Conservation (phyloP, 495 filamentous ascomycete species). For the Aspergillus taichungensis region DNA sequence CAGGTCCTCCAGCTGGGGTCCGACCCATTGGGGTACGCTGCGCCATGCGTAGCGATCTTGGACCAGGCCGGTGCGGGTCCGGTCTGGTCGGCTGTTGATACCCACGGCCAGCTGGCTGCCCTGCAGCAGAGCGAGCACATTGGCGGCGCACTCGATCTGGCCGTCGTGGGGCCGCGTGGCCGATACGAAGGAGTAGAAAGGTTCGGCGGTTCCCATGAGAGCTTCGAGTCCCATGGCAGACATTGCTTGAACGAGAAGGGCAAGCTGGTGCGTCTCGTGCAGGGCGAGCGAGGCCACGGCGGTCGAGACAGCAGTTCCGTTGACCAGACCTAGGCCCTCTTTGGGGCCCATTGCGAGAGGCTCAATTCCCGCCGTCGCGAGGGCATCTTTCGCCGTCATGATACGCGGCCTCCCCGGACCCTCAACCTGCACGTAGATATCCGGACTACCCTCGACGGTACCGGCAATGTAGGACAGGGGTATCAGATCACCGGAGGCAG, state of each 20-base stretch:
- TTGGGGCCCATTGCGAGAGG: slow-evolving; percentile 21
- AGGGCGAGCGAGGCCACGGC: slow-evolving; percentile 46
- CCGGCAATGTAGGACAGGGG: slow-evolving; percentile 55
- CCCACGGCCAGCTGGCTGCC: slow-evolving; percentile 23
- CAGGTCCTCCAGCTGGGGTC: slow-evolving; percentile 55
- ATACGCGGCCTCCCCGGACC: not conserved
- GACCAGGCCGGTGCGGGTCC: slow-evolving; percentile 28
- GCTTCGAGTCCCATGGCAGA: slow-evolving; percentile 37
- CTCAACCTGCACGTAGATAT: slow-evolving; percentile 15
- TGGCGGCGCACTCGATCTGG: slow-evolving; percentile 48
- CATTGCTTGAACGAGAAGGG: slow-evolving; percentile 50
- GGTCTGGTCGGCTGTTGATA: slow-evolving; percentile 10
- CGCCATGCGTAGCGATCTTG: slow-evolving; percentile 58
- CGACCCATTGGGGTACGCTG: slow-evolving; percentile 56
- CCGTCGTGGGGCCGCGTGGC: slow-evolving; percentile 50
- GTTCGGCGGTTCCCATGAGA: slow-evolving; percentile 45
- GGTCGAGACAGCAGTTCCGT: slow-evolving; percentile 54
- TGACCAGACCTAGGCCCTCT: slow-evolving; percentile 57
- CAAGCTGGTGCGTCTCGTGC: slow-evolving; percentile 48
- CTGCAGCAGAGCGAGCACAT: slow-evolving; percentile 45
- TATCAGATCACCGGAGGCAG: slow-evolving; percentile 54
- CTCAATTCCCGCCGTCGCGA: slow-evolving; percentile 7
- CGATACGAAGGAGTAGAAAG: slow-evolving; percentile 54
- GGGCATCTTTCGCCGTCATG: slow-evolving; percentile 15
- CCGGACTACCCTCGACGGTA: slow-evolving; percentile 48